These are phyloP conservation scores for Dactylellina cionopaga DNA, from an alignment of 2,329 filamentous ascomycete genomes.

Conservation along the genomic window DNA sequence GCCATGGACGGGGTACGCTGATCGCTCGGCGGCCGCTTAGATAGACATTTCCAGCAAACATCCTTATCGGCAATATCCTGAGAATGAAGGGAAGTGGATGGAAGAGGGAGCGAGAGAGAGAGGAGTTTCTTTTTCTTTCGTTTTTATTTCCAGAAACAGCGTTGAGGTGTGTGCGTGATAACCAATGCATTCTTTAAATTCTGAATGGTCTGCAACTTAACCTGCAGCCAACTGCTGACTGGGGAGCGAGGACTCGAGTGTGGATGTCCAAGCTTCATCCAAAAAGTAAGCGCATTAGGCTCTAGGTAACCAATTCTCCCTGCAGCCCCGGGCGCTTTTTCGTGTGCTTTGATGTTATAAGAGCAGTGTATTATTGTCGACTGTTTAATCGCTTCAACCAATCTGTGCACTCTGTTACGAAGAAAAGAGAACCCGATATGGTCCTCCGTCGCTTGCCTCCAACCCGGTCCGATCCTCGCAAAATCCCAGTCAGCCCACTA, in stretches of 20 bases:
- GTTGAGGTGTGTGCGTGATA: too few relatives aligned
- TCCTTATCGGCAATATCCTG: conserved; percentile 5
- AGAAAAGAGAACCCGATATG: conserved; percentile 23
- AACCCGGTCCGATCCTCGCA: conserved; percentile 31
- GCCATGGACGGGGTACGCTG: background rate
- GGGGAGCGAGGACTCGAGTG: background rate
- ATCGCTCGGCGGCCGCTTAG: conserved; percentile 17
- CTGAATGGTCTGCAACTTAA: background rate
- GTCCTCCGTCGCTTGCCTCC: conserved; percentile 33
- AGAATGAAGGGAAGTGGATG: background rate
- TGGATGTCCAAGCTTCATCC: background rate
- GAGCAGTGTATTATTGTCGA: conserved; percentile 19
- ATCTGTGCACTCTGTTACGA: background rate
- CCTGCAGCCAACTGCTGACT: conserved; percentile 4
- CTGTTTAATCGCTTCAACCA: background rate
- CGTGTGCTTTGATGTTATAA: conserved; percentile 52
- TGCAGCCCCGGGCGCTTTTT: conserved; percentile 8
- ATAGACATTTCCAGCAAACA: conserved; percentile 2
- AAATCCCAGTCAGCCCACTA: conserved; percentile 8
- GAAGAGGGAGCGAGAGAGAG: background rate
- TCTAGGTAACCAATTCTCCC: conserved; percentile 41
- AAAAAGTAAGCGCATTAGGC: conserved; percentile 23
- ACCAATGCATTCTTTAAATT: conserved; percentile 5
- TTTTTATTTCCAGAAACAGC: too few relatives aligned
- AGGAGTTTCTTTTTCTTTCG: conserved; percentile 4